Evolutionary conservation across 345 rosid species (phyloP), one percentile per base, ranked within the genome.

Genomic region (Sisymbrium irio): DNA sequence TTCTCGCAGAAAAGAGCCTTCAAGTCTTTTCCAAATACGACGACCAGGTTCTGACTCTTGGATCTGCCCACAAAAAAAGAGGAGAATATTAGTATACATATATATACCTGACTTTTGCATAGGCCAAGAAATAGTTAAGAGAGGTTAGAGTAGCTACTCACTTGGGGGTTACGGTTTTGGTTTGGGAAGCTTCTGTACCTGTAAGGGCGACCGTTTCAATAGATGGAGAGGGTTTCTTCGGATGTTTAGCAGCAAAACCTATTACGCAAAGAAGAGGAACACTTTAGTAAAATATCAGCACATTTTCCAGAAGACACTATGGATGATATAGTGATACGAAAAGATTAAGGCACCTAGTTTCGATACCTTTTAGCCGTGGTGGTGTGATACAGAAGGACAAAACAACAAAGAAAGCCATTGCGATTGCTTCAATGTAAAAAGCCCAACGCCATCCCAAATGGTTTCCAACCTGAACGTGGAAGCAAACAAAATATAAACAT

Each of bases 321-420:
- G 7, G 30, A 42, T 35, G 3, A 22, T 30, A 65, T 49, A 51
- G 57, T 5, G 65, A 19, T 46, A 22, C 3, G 45, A 32, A 22
- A 50, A 25, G 61, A 42, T 28, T 15, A 25, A 9, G 17, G 45
- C 32, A 39, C 27, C 3, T 51, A 25, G 10, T 27, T 53, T 9
- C 5, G 33, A 12, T 66, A 95, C 97, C 99, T 95, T 89, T 90
- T 59, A 92, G 80, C 81, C 84, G 92, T 67, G 87, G 83, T 69
- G 99, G 99, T 69, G 90, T 90, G 84, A 89, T 87, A 27, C 82
- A 68, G 71, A 89, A 92, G 55, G 88, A 89, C 70, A 89, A 76
- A 68, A 90, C 53, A 73, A 84, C 97, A 45, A 95, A 95, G 70
- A 92, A 88, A 74, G 85, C 67, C 99, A 95, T 92, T 77, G 88